Evolutionary conservation across 129 eudicot genomes (phyloP).

Genomic region (Heracleum sosnowskyi): DNA sequence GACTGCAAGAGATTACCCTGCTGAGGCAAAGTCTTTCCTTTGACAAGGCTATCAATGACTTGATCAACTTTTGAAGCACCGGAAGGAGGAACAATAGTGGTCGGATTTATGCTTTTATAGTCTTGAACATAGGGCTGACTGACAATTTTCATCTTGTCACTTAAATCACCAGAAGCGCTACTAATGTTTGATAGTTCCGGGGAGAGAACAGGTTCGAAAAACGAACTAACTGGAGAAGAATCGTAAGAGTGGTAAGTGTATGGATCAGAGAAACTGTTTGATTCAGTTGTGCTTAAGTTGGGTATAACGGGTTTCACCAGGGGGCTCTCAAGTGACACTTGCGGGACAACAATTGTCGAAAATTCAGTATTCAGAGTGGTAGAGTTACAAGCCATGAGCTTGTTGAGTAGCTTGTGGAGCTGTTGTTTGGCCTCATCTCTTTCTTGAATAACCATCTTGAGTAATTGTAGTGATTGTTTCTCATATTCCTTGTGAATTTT

Average conservation of each 20-base stretch:
- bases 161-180: constrained; percentile 8
- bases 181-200: constrained; percentile 49
- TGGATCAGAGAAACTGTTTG: constrained; percentile 48
- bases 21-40: constrained; percentile 50
- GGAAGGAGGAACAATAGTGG: constrained; percentile 12
- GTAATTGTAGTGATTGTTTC: constrained; percentile 43
- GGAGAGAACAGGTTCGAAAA: constrained; percentile 46
- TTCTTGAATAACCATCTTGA: constrained; percentile 56
- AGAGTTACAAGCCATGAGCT: constrained; percentile 19
- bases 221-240: constrained; percentile 50
- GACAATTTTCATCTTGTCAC: constrained; percentile 7
- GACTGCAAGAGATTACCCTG: constrained; percentile 51
- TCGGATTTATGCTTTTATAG: background rate
- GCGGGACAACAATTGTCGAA: constrained; percentile 24
- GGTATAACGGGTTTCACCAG: constrained; percentile 32
- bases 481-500: constrained; percentile 41
- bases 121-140: constrained; percentile 25
- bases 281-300: constrained; percentile 58
- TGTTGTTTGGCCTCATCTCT: constrained; percentile 85
- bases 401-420: constrained; percentile 45
- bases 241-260: constrained; percentile 26
- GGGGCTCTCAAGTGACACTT: constrained; percentile 25
- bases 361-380: background rate
- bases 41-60: constrained; percentile 43
- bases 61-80: constrained; percentile 22